Evolutionary conservation across 2,329 filamentous ascomycete species (phyloP).

Genomic region (Trichoderma sp.): DNA sequence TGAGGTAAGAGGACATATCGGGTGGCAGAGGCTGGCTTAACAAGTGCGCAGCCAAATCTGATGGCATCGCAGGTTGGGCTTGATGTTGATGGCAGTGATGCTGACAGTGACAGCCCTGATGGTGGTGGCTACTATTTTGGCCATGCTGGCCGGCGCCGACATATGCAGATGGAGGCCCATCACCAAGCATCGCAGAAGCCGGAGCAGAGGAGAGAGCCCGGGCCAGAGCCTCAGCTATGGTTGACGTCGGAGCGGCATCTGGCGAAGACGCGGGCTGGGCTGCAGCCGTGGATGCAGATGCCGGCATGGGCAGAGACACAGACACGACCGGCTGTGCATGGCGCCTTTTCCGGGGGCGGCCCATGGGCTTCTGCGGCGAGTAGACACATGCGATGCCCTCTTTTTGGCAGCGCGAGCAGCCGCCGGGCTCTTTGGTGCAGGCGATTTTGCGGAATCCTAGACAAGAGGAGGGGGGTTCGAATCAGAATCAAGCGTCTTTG

Average conservation of each 20-base stretch:
- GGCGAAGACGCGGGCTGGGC: not conserved
- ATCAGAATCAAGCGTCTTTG: slow-evolving; percentile 38
- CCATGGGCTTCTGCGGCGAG: slow-evolving; percentile 69
- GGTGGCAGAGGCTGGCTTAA: slow-evolving; percentile 37
- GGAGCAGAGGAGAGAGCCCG: not conserved
- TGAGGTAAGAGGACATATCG: slow-evolving; percentile 44
- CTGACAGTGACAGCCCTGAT: not conserved
- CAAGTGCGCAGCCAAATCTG: slow-evolving; percentile 44
- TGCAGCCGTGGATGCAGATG: not conserved
- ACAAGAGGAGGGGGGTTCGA: not conserved
- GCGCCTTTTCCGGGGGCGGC: slow-evolving; percentile 63
- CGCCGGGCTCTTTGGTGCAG: slow-evolving; percentile 64
- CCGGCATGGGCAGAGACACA: not conserved
- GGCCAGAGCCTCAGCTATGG: not conserved
- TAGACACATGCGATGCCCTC: slow-evolving; percentile 64
- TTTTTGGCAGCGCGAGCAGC: slow-evolving; percentile 61
- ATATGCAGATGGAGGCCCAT: not conserved
- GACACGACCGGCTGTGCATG: slow-evolving; percentile 29
- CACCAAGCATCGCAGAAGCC: not conserved
- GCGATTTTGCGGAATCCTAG: slow-evolving; percentile 66
- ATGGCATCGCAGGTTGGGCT: slow-evolving; percentile 28
- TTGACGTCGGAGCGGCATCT: not conserved
- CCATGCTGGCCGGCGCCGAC: not conserved
- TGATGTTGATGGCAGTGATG: not conserved
- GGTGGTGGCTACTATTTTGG: not conserved